These are phyloP conservation scores for Hypoxylon sp. DNA, from an alignment of 2,329 filamentous ascomycete species.

Conservation along the genomic window DNA sequence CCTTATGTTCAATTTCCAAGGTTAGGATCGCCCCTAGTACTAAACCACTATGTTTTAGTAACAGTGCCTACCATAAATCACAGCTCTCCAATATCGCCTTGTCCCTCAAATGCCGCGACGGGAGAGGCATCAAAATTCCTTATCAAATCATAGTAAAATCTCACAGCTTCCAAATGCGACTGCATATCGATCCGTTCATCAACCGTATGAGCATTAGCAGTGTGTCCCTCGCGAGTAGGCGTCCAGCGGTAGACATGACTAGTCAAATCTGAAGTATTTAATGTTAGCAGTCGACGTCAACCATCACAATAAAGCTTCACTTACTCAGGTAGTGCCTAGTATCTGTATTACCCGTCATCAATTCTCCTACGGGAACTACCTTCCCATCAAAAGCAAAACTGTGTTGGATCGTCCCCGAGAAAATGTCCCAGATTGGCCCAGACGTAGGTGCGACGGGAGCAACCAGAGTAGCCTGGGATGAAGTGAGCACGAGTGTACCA, in stretches of 20 bases:
- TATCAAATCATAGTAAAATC: slow-evolving; percentile 58
- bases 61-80: slow-evolving; percentile 18
- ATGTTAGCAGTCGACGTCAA: slow-evolving; percentile 15
- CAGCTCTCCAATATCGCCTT: slow-evolving; percentile 41
- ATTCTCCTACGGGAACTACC: slow-evolving; percentile 56
- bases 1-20: background rate
- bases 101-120: slow-evolving; percentile 31
- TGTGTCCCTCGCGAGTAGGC: slow-evolving; percentile 55
- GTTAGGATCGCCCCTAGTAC: background rate
- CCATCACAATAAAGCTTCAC: slow-evolving; percentile 23
- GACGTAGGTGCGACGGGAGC: slow-evolving; percentile 57
- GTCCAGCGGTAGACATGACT: slow-evolving; percentile 59
- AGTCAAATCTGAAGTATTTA: slow-evolving; percentile 50
- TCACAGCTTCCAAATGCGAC: slow-evolving; percentile 56
- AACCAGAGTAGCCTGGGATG: slow-evolving; percentile 54
- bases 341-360: slow-evolving; percentile 58
- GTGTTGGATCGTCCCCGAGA: slow-evolving; percentile 55
- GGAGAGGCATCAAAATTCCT: slow-evolving; percentile 56
- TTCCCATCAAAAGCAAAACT: slow-evolving; percentile 55
- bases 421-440: slow-evolving; percentile 53
- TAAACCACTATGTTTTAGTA: background rate
- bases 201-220: slow-evolving; percentile 56
- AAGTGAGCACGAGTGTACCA: slow-evolving; percentile 57
- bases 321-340: slow-evolving; percentile 57
- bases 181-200: slow-evolving; percentile 59